These are phyloP conservation scores for Quercus aquifolioides DNA, from an alignment of 306 rosid species.

Conservation along the genomic window DNA sequence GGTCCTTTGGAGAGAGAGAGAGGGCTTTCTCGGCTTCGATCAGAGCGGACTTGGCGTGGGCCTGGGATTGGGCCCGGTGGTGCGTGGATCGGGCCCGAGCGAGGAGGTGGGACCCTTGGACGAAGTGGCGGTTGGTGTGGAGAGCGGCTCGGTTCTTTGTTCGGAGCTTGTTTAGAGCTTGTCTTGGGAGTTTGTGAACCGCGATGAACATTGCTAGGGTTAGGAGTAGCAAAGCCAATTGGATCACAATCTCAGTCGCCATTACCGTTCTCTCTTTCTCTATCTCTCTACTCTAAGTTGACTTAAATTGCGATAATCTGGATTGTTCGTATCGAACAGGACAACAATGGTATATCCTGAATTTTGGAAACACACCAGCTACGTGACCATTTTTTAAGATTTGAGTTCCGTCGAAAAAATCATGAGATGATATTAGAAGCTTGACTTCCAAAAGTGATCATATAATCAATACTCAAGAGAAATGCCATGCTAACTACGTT, in stretches of 20 bases:
- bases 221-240: slow-evolving; percentile 38
- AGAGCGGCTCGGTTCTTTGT: slow-evolving; percentile 27
- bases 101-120: slow-evolving; percentile 46
- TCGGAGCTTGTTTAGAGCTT: slow-evolving; percentile 31
- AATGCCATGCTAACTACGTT: accelerated
- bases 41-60: slow-evolving; percentile 56
- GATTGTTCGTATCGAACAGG: background rate
- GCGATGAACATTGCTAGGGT: slow-evolving; percentile 33
- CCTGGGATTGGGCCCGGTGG: slow-evolving; percentile 17
- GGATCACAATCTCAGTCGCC: slow-evolving; percentile 39
- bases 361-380: background rate
- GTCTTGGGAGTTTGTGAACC: slow-evolving; percentile 26
- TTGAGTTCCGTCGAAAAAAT: too few species aligned
- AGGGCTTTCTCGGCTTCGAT: slow-evolving; percentile 48
- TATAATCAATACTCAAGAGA: too few species aligned
- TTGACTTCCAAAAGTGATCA: too few species aligned
- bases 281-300: too few species aligned
- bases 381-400: too few species aligned
- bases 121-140: slow-evolving; percentile 43
- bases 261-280: background rate
- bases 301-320: background rate
- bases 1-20: slow-evolving; percentile 45
- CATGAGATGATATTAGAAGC: too few species aligned
- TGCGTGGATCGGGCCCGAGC: slow-evolving; percentile 47
- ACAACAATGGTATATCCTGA: background rate